phyloP scores from a whole-genome alignment of 495 filamentous ascomycete genomes.

The Podospora pseudopauciseta region DNA sequence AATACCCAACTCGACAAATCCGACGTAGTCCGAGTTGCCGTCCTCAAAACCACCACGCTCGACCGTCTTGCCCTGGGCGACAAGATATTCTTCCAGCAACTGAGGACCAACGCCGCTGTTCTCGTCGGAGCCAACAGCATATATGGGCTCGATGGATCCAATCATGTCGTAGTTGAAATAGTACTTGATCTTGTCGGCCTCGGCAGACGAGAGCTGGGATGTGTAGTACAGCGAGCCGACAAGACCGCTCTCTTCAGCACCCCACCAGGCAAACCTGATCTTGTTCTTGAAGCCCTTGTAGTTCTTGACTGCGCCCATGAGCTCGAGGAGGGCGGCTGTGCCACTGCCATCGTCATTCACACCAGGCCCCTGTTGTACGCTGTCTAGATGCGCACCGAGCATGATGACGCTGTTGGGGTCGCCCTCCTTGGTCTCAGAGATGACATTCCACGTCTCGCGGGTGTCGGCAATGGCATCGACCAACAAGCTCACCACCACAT shows the following conservation, averaged over 20 bases:
- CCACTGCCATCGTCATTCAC: constrained; percentile 53
- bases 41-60: constrained; percentile 47
- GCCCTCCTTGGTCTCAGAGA: constrained; percentile 62
- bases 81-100: constrained; percentile 30
- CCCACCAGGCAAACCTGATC: constrained; percentile 69
- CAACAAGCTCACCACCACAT: constrained; percentile 20
- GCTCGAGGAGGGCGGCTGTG: constrained; percentile 48
- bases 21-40: constrained; percentile 60
- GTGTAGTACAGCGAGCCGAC: constrained; percentile 62
- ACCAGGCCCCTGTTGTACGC: constrained; percentile 58
- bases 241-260: constrained; percentile 62
- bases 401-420: constrained; percentile 61
- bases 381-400: constrained; percentile 67
- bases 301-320: constrained; percentile 59
- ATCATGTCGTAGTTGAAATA: constrained; percentile 83
- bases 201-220: constrained; percentile 30
- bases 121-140: constrained; percentile 50
- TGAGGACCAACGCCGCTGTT: constrained; percentile 37
- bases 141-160: constrained; percentile 64
- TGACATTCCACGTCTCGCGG: constrained; percentile 57
- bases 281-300: constrained; percentile 56
- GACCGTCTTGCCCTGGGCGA: constrained; percentile 33
- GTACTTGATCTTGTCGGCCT: constrained; percentile 55
- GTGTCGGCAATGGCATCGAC: constrained; percentile 45
- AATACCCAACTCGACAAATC: constrained; percentile 60